Evolutionary conservation across 768 basidiomycete species (phyloP).

Genomic region (Calocybe gangraenosa): DNA sequence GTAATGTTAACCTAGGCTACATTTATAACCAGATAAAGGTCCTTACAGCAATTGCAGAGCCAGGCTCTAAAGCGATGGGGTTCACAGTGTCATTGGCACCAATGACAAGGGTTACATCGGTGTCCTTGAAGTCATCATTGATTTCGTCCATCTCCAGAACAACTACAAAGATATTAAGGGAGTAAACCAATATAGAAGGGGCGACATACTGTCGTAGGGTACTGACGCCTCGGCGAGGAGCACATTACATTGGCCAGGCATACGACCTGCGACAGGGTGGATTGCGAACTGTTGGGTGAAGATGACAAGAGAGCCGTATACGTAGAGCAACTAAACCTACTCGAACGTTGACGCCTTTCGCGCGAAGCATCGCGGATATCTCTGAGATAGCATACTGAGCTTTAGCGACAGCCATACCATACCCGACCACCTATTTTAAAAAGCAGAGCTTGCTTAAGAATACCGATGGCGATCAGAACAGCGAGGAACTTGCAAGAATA

Average conservation of each 20-base stretch:
- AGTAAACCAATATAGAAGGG: neutral
- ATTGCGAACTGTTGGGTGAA: slow-evolving; percentile 55
- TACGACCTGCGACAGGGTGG: slow-evolving; percentile 88
- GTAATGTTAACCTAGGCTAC: neutral
- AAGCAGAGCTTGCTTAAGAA: neutral
- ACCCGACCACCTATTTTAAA: slow-evolving; percentile 69
- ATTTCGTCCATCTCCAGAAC: slow-evolving; percentile 94
- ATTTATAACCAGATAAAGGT: neutral
- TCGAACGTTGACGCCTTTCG: slow-evolving; percentile 75
- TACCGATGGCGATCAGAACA: neutral
- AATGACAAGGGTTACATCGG: slow-evolving; percentile 87
- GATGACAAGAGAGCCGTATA: neutral
- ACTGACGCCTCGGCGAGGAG: slow-evolving; percentile 86
- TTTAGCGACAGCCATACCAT: slow-evolving; percentile 92
- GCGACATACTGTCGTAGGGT: slow-evolving; percentile 74
- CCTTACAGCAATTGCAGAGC: slow-evolving; percentile 74
- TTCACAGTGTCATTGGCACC: slow-evolving; percentile 94
- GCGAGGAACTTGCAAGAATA: slow-evolving; percentile 49
- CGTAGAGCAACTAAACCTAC: slow-evolving; percentile 23
- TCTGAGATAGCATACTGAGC: slow-evolving; percentile 80
- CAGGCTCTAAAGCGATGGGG: slow-evolving; percentile 82
- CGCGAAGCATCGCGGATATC: slow-evolving; percentile 66
- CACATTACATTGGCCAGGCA: slow-evolving; percentile 95
- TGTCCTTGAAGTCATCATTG: slow-evolving; percentile 86
- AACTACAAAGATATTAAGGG: slow-evolving; percentile 40